Base-by-base conservation (phyloP, 768 basidiomycete species). In the Calocybe cyanea region DNA sequence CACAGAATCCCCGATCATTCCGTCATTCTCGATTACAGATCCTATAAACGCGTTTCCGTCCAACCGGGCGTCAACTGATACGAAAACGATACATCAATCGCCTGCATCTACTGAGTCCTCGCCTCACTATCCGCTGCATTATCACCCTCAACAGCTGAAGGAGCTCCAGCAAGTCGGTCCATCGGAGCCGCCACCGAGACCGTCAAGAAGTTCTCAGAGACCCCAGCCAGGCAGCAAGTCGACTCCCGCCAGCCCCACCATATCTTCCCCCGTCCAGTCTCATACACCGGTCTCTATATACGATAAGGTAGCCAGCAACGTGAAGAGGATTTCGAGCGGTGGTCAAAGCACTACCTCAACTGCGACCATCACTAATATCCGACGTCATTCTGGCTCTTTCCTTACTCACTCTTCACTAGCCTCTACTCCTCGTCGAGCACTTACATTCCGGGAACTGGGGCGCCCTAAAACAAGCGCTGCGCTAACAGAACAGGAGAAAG, bases 401-500 rank as follows among this genome's bases (percentile, higher is more conserved):
- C 38, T 25, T 25, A 49, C 35, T 37, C 19, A 39, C 34, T 38
- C 49, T 1, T 42, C 49, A 49, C 41, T 50, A 28, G 8, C 51
- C 18, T 56, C 52, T 24, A 54, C 44, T 34, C 53, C 36, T 33
- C 49, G 48, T 7, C 62, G 59, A 7, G 62, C 69, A 32, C 38
- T 73, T 38, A 75, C 66, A 35, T 82, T 78, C 65, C 73, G 80
- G 10, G 71, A 77, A 53, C 55, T 80, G 18, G 51, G 52, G 21
- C 55, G 63, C n/a, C 55, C 49, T 21, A 59, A 58, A 21, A 62
- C 63, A 41, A 61, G 63, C 43, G 61, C 62, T 18, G 69, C 63
- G 34, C 61, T 82, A 59, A 78, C 78, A 19, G 83, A 87, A 58
- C 64, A 76, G 55, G 85, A 90, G 65, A 90, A 90, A 67, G 73